These are phyloP conservation scores for Triticum timopheevii DNA, from an alignment of 176 grass and related monocot species.

Conservation along the genomic window DNA sequence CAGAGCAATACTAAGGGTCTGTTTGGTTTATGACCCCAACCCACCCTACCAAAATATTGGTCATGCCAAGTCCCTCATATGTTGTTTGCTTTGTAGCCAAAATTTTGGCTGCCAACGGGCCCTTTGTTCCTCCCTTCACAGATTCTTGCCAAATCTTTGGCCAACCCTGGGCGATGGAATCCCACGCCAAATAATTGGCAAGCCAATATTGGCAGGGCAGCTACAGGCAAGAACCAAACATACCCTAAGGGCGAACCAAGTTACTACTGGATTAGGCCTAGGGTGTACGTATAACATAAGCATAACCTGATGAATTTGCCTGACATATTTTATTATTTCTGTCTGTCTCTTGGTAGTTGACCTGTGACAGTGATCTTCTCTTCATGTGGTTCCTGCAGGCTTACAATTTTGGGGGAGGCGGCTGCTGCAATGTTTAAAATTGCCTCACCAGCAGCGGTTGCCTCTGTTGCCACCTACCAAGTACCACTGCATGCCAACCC, in stretches of 20 bases:
- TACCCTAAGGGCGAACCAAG: background rate
- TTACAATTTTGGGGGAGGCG: conserved; percentile 1
- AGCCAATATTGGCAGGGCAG: too few relatives aligned
- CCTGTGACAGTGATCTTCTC: conserved; percentile 4
- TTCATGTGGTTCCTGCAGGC: conserved; percentile 22
- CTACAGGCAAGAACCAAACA: too few relatives aligned
- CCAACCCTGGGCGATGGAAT: too few relatives aligned
- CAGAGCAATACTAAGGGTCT: background rate
- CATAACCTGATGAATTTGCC: background rate
- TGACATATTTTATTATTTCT: background rate
- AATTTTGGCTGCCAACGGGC: too few relatives aligned
- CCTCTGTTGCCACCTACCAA: background rate
- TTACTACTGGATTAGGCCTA: too few relatives aligned
- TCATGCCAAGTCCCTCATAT: too few relatives aligned
- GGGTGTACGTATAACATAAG: background rate
- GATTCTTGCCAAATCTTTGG: too few relatives aligned
- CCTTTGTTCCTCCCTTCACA: too few relatives aligned
- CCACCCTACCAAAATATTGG: too few relatives aligned
- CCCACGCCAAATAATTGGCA: too few relatives aligned
- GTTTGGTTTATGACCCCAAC: too few relatives aligned
- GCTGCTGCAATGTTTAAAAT: conserved; percentile 22
- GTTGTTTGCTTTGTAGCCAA: too few relatives aligned
- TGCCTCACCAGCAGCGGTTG: conserved; percentile 5
- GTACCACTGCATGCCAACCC: background rate
- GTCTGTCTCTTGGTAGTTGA: background rate